Evolutionary conservation across 495 filamentous ascomycete species (phyloP).

Genomic region (Aspergillus steynii): DNA sequence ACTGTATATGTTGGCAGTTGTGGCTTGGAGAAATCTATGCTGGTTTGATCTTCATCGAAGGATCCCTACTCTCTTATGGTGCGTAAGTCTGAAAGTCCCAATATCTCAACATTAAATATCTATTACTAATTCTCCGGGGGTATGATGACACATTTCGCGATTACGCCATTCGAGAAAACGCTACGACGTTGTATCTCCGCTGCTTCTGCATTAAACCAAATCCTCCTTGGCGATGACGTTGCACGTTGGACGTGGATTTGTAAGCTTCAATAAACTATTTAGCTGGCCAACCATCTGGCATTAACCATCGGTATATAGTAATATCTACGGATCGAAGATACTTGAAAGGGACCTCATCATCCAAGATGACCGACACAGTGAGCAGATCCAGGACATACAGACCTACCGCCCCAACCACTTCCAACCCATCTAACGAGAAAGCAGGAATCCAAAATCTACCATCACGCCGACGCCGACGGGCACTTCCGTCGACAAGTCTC

Average conservation of each 20-base stretch:
- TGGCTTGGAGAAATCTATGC: too few species aligned
- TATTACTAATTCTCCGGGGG: too few species aligned
- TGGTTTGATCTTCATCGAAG: too few species aligned
- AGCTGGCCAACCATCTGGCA: background rate
- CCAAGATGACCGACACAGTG: background rate
- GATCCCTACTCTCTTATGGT: too few species aligned
- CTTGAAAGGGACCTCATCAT: background rate
- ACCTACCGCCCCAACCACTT: background rate
- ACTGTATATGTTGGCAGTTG: too few species aligned
- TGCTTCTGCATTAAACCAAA: background rate
- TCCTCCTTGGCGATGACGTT: background rate
- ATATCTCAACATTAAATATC: too few species aligned
- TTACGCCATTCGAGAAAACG: too few species aligned
- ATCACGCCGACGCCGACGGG: slow-evolving; percentile 47
- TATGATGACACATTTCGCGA: too few species aligned
- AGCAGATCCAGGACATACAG: background rate
- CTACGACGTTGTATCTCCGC: too few species aligned
- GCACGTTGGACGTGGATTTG: background rate
- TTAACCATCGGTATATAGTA: too few species aligned
- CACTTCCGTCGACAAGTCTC: slow-evolving; percentile 51
- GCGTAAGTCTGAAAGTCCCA: too few species aligned
- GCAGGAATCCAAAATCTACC: slow-evolving; percentile 29
- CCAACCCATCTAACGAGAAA: background rate
- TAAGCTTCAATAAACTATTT: background rate
- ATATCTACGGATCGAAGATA: too few species aligned